Conservation (phyloP, 2,329 filamentous ascomycete genomes). For the Chrysoporthe puriensis region DNA sequence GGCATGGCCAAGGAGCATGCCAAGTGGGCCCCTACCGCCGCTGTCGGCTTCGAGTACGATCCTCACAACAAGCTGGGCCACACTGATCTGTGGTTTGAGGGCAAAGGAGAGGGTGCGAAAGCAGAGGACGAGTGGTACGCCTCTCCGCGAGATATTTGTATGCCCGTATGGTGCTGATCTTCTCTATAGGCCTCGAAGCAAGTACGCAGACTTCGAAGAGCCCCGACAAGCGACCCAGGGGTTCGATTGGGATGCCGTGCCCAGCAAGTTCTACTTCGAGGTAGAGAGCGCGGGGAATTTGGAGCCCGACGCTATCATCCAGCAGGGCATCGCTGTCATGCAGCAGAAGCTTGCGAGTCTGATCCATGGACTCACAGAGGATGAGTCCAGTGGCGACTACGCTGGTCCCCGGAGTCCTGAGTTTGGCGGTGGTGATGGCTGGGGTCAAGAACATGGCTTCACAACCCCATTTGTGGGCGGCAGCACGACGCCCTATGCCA, state of each 20-base stretch:
- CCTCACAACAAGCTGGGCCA: constrained; percentile 95
- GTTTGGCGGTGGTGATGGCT: constrained; percentile 61
- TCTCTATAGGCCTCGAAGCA: constrained; percentile 72
- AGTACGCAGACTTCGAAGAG: constrained; percentile 80
- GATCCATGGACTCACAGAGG: constrained; percentile 55
- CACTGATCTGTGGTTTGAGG: constrained; percentile 92
- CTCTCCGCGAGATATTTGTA: constrained; percentile 7
- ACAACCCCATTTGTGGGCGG: constrained; percentile 66
- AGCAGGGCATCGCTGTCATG: constrained; percentile 83
- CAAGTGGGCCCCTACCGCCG: constrained; percentile 93
- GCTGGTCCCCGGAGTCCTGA: constrained; percentile 70
- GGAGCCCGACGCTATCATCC: constrained; percentile 86
- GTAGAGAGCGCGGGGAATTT: constrained; percentile 88
- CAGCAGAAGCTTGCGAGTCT: constrained; percentile 88
- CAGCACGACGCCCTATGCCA: constrained; percentile 50
- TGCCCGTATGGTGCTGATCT: constrained; percentile 31
- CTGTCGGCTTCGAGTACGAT: constrained; percentile 97
- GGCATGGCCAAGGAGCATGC: constrained; percentile 98
- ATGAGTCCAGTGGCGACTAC: constrained; percentile 55
- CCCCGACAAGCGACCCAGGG: constrained; percentile 79
- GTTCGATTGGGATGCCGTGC: constrained; percentile 89
- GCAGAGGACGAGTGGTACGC: constrained; percentile 80
- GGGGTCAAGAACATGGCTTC: constrained; percentile 64
- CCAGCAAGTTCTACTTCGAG: constrained; percentile 87
- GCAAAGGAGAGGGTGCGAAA: constrained; percentile 31